These are phyloP conservation scores for Casuarina glauca DNA, from an alignment of 306 rosid genomes.

Conservation along the genomic window DNA sequence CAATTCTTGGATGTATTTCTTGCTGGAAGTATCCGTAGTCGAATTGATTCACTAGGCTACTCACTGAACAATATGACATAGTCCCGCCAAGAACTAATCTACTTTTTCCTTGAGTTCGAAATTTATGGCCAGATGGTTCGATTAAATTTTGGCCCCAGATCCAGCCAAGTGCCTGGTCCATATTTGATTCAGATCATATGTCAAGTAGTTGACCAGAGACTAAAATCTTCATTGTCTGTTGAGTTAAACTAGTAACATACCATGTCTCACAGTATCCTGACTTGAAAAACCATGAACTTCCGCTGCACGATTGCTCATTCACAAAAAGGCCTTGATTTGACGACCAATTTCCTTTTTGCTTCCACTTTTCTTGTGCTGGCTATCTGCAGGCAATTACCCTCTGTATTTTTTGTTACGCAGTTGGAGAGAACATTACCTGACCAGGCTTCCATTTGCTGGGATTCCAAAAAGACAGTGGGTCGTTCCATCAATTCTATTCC, in stretches of 20 bases:
- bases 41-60: conserved; percentile 4
- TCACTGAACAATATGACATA: background rate
- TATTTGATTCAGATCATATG: background rate
- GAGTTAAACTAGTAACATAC: background rate
- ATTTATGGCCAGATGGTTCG: background rate
- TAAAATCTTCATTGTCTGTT: background rate
- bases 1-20: conserved; percentile 12
- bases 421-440: background rate
- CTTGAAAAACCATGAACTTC: background rate
- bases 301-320: background rate
- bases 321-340: background rate
- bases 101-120: background rate
- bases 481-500: conserved; percentile 18
- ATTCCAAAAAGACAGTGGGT: conserved; percentile 14
- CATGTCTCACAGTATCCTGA: background rate
- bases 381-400: background rate
- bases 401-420: conserved; percentile 2
- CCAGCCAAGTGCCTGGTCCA: background rate
- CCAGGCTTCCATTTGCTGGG: conserved; percentile 26
- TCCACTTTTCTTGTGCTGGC: background rate
- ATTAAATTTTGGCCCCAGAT: conserved; percentile 4
- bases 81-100: background rate
- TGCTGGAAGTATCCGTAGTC: conserved; percentile 4
- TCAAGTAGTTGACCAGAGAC: background rate
- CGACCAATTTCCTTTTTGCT: background rate